Evolutionary conservation across 768 basidiomycete species (phyloP).

Genomic region (Saitozyma podzolica): DNA sequence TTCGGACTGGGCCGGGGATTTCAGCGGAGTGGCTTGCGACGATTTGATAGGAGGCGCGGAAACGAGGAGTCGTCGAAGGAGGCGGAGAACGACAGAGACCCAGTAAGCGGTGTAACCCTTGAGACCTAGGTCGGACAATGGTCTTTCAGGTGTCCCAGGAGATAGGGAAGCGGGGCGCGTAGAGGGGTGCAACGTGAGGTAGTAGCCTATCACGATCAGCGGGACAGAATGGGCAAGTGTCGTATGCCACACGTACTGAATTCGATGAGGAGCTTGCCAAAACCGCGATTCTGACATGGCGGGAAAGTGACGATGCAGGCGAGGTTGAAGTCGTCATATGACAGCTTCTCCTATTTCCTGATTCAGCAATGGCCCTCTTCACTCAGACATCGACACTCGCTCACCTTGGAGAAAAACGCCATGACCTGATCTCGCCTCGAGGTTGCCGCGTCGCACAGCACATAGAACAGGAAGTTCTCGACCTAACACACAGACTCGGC

Average conservation of each 20-base stretch:
- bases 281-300: conserved; percentile 84
- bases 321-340: conserved; percentile 95
- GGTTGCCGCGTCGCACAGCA: conserved; percentile 75
- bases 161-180: conserved; percentile 65
- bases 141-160: conserved; percentile 89
- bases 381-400: no score
- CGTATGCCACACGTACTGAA: conserved; percentile 69
- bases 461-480: conserved; percentile 75
- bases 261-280: conserved; percentile 94
- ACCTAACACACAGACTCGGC: conserved; percentile 26
- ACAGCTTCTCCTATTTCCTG: conserved; percentile 73
- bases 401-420: conserved; percentile 70
- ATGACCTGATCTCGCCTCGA: conserved; percentile 77
- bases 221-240: background rate
- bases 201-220: conserved; percentile 68
- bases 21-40: background rate
- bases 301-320: conserved; percentile 95
- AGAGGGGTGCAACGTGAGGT: conserved; percentile 62
- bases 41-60: conserved; percentile 8
- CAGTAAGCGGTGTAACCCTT: conserved; percentile 68
- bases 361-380: background rate
- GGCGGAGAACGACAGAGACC: conserved; percentile 36
- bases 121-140: conserved; percentile 87
- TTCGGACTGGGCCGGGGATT: background rate
- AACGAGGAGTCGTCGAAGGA: conserved; percentile 25